Conservation (phyloP, 2,329 filamentous ascomycete genomes). For the Ophiostoma ips region DNA sequence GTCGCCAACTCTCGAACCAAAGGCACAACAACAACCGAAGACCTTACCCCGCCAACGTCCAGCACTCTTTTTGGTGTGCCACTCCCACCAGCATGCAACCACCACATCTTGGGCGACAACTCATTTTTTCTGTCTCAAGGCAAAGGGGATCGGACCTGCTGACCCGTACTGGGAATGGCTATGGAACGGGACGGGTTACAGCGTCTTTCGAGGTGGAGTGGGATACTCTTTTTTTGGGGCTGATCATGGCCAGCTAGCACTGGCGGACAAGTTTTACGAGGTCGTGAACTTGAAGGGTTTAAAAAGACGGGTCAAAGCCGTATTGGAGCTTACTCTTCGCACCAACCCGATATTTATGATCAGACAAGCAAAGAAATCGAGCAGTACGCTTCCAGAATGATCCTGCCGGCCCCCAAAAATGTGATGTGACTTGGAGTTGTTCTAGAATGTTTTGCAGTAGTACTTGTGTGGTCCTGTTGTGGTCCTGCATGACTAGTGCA, state of each 20-base stretch:
- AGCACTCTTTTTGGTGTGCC: slow-evolving; percentile 1
- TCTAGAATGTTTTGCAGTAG: not conserved
- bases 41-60: not conserved
- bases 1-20: not conserved
- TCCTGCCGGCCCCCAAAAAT: not conserved
- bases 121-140: no score
- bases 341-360: slow-evolving; percentile 2
- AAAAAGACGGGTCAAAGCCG: slow-evolving; percentile 3
- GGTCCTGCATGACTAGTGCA: not conserved
- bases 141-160: slow-evolving; percentile 1
- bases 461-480: no score
- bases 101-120: not conserved
- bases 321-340: slow-evolving; percentile 5
- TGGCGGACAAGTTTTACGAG: slow-evolving; percentile 5
- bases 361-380: slow-evolving; percentile 5
- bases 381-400: slow-evolving; percentile 3
- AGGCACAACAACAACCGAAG: not conserved
- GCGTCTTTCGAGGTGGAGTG: slow-evolving; percentile 6
- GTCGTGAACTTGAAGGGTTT: slow-evolving; percentile 9
- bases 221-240: not conserved
- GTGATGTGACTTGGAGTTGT: not conserved
- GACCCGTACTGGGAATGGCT: not conserved
- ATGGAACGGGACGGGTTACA: not conserved
- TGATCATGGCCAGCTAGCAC: slow-evolving; percentile 2
- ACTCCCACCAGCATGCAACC: slow-evolving; percentile 2